These are phyloP conservation scores for Pyrrhoderma lamaoense DNA, from an alignment of 1,284 basidiomycete genomes.

Conservation along the genomic window DNA sequence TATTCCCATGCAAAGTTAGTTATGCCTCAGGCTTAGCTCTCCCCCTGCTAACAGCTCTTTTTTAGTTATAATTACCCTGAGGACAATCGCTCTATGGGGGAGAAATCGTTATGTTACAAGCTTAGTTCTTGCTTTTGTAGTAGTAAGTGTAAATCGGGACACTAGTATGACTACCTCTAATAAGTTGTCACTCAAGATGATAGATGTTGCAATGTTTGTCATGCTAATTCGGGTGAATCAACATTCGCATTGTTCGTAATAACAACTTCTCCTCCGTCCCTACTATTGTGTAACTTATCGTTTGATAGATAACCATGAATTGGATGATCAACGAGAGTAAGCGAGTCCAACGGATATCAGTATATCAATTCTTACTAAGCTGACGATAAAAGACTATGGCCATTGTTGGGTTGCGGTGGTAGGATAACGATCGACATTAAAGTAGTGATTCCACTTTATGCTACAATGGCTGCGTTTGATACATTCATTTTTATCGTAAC, in stretches of 20 bases:
- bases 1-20: slow-evolving; percentile 10
- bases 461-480: slow-evolving; percentile 11
- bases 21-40: background rate
- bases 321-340: too few species aligned
- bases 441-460: slow-evolving; percentile 4
- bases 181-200: too few species aligned
- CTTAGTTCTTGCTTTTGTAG: background rate
- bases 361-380: too few species aligned
- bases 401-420: slow-evolving; percentile 8
- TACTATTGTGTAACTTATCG: too few species aligned
- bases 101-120: slow-evolving; percentile 3
- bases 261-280: too few species aligned
- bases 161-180: too few species aligned
- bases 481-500: slow-evolving; percentile 11
- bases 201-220: too few species aligned
- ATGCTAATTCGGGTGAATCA: too few species aligned
- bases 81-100: slow-evolving; percentile 14
- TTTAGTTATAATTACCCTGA: slow-evolving; percentile 10
- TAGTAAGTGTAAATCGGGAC: slow-evolving; percentile 3
- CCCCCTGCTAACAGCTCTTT: background rate
- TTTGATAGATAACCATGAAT: too few species aligned
- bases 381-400: background rate
- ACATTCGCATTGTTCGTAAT: too few species aligned
- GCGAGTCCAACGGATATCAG: too few species aligned
- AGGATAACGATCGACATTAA: slow-evolving; percentile 7